Evolutionary conservation across 2,329 filamentous ascomycete species (phyloP), one percentile per base, ranked within the genome.

Genomic region (Paradendryphiella salina): DNA sequence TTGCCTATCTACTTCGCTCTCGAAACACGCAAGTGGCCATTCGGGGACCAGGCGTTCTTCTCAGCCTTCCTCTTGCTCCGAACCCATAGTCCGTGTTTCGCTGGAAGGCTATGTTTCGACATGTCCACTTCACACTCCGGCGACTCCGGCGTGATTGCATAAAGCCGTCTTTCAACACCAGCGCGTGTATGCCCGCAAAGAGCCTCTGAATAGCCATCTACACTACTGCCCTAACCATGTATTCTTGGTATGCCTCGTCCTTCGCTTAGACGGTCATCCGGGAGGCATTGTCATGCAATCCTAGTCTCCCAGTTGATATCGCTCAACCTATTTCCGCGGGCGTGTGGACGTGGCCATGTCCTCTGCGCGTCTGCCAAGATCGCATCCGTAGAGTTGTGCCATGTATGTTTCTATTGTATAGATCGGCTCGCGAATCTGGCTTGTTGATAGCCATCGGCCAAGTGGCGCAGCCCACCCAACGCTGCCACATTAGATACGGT

Each of bases 371-470:
- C 13, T 21, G 18, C 44, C 20, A 3, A 28, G 29, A 23, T 36
- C 44, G 31, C 31, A n/a, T 18, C 21, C 26, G 15, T 50, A 20
- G 23, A 23, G n/a, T 31, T 7, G 18, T 26, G 18, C 46, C 15
- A 36, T 18, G 20, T 29, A 39, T 50, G 47, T 20, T 34, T 46
- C 40, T 50, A 42, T 41, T 37, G 42, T 43, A 47, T 52, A 37
- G 43, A 47, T 37, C 38, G 44, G 38, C 44, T 52, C 49, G 49
- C 49, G 37, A 43, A 52, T 52, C 49, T 52, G 36, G 29, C 32
- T 18, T 28, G 37, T 33, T 33, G 44, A 52, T 48, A 44, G 48
- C 48, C 49, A 17, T 42, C 49, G 37, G n/a, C 18, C n/a, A 37
- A 28, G 43, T 39, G 20, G 31, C 39, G 29, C 29, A 23, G 20